Evolutionary conservation across 1,284 basidiomycete species (phyloP).

Genomic region (Marasmius sp.): DNA sequence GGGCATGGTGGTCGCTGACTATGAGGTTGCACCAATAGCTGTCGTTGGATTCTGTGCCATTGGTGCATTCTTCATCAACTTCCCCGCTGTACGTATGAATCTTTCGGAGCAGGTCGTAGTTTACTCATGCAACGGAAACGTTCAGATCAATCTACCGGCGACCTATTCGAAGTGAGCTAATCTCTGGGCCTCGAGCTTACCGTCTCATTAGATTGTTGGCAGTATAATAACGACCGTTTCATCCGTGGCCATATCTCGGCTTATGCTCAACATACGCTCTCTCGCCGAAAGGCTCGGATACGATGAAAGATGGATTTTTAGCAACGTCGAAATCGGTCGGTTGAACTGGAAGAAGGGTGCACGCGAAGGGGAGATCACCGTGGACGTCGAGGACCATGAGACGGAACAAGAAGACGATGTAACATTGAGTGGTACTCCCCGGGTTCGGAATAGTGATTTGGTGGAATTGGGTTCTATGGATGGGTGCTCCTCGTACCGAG

Average conservation of each 20-base stretch:
- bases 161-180: neutral
- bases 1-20: neutral
- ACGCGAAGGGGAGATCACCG: neutral
- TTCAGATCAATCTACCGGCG: neutral
- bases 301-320: neutral
- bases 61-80: neutral
- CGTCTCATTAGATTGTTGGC: neutral
- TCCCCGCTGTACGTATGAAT: neutral
- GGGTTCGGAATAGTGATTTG: neutral
- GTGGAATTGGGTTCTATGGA: neutral
- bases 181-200: neutral
- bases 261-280: neutral
- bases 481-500: neutral
- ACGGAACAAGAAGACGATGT: neutral
- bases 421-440: neutral
- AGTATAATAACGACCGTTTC: neutral
- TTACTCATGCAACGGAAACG: no score
- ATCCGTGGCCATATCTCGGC: conserved; percentile 1
- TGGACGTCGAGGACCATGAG: neutral
- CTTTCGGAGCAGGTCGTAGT: neutral
- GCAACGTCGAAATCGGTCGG: neutral
- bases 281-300: neutral
- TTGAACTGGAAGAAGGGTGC: conserved; percentile 1
- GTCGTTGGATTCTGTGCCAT: neutral
- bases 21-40: neutral